Base-by-base conservation (phyloP, 306 rosid genomes). In the Castanospermum australe region DNA sequence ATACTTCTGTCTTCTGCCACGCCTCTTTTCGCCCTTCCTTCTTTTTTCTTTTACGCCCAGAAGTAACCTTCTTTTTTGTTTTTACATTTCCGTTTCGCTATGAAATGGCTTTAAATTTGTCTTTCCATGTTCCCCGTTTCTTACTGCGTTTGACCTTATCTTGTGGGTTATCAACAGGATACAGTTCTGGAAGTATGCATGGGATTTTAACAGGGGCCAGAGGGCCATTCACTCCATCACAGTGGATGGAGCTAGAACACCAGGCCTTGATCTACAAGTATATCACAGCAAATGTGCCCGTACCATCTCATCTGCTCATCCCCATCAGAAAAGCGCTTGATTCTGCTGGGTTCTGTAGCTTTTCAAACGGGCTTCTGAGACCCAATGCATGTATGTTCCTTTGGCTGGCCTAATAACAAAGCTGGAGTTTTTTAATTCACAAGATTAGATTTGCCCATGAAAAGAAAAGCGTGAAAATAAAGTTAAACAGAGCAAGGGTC, bases 231-330 rank as follows among this genome's bases (percentile, higher is more conserved):
- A 96, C 98, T 64, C 94, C 94, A 0, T 89, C 98, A 0, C 99
- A 96, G 64, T 93, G 99, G 99, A 87, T 96, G 94, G 99, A 96
- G 83, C 73, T 96, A 0, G 97, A 96, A 67, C 99, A 96, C 47
- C 99, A 96, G 39, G 98, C 99, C 21, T 81, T 93, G 91, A 96
- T 96, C 92, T 96, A 91, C 88, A 96, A 96, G 81, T 93, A 90
- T 80, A 90, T 96, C 2, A 86, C 93, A 57, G 91, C 97, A 61
- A 90, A 93, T 60, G 87, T 91, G 14, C 87, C 96, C 25, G 89
- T 96, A 1, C 99, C 99, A 13, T 82, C 93, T 67, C 87, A 90
- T 89, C 87, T 93, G 42, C 97, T 96, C 45, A 70, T 90, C 32
- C 99, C 99, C 8, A 90, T 93, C 51, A 88, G 82, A 76, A 96